These are phyloP conservation scores for Hypericum perforatum DNA, from an alignment of 345 rosid genomes.

Conservation along the genomic window DNA sequence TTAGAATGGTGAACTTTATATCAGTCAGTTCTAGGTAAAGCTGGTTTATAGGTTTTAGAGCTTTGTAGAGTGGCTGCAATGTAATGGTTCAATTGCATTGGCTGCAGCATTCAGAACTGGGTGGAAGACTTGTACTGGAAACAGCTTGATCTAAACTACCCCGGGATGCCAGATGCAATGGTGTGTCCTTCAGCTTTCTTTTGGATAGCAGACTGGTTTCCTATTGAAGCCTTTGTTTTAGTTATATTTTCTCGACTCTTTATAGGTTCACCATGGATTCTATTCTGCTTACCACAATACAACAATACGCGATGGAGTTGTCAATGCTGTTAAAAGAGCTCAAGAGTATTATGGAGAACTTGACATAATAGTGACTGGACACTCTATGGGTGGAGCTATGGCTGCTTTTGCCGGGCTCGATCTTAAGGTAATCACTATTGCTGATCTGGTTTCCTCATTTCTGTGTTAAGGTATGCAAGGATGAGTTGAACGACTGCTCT, in stretches of 20 bases:
- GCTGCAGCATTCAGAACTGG: slow-evolving; percentile 87
- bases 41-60: too few species aligned
- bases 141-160: slow-evolving; percentile 86
- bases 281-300: slow-evolving; percentile 88
- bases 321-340: slow-evolving; percentile 50
- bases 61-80: too few species aligned
- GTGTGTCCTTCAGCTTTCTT: slow-evolving; percentile 27
- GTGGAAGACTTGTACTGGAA: slow-evolving; percentile 82
- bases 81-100: neutral
- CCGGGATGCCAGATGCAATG: slow-evolving; percentile 93
- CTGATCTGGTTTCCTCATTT: too few species aligned
- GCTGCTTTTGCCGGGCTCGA: slow-evolving; percentile 88
- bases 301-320: slow-evolving; percentile 67
- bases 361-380: slow-evolving; percentile 72
- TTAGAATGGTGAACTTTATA: too few species aligned
- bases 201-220: neutral
- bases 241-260: slow-evolving; percentile 1
- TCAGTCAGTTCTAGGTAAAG: too few species aligned
- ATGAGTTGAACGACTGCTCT: too few species aligned
- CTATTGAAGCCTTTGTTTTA: neutral
- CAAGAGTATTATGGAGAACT: slow-evolving; percentile 56
- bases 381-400: slow-evolving; percentile 98
- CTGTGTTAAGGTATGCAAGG: too few species aligned
- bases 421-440: slow-evolving; percentile 39
- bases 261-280: slow-evolving; percentile 91